Evolutionary conservation across 2,329 filamentous ascomycete genomes (phyloP).

Genomic region (Neofusicoccum ribis): DNA sequence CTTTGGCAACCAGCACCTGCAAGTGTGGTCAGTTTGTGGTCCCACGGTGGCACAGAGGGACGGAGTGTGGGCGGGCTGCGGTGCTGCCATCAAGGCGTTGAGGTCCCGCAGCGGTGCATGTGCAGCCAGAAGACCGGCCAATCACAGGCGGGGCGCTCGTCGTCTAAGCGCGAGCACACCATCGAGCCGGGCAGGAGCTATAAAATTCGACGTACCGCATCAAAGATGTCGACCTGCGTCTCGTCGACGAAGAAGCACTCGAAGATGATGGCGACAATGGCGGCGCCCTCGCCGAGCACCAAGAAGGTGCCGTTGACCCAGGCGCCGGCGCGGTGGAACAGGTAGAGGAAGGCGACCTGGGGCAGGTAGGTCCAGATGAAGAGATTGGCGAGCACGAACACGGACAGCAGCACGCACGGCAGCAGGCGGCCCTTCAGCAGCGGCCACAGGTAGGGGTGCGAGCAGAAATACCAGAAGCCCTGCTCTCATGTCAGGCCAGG

Average conservation of each 20-base stretch:
- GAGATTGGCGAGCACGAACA: constrained; percentile 78
- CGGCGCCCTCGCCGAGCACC: constrained; percentile 68
- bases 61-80: not conserved
- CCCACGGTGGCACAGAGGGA: not conserved
- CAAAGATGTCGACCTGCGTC: constrained; percentile 77
- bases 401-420: constrained; percentile 77
- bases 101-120: not conserved
- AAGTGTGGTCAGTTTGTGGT: not conserved
- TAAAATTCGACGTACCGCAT: constrained; percentile 54
- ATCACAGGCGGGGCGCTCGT: not conserved
- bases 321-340: constrained; percentile 81
- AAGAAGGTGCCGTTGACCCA: constrained; percentile 87
- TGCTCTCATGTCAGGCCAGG: constrained; percentile 31
- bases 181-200: not conserved
- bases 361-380: constrained; percentile 88
- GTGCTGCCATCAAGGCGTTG: not conserved
- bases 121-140: not conserved
- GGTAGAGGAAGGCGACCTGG: constrained; percentile 81
- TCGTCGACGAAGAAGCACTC: constrained; percentile 63
- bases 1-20: constrained; percentile 73
- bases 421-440: constrained; percentile 76
- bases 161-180: constrained; percentile 11
- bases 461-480: constrained; percentile 80
- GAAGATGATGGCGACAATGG: constrained; percentile 60
- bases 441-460: constrained; percentile 78